Base-by-base conservation (phyloP, 2,329 filamentous ascomycete species). In the Xylariaceae sp. region DNA sequence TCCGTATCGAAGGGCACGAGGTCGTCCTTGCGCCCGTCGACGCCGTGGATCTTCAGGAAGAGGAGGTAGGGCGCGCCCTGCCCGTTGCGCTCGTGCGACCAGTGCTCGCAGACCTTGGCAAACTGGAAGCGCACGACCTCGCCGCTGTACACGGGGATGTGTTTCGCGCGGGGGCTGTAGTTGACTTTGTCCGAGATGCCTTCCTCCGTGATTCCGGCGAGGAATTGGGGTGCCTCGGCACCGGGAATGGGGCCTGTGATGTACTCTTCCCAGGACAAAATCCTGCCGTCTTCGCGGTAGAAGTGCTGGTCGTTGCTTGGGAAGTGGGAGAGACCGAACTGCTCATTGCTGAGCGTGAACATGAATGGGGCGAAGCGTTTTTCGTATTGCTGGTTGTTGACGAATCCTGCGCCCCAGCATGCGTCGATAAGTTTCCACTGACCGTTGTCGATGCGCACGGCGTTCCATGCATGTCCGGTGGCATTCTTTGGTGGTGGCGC, bases 351-450 rank as follows among this genome's bases (percentile, higher is more conserved):
- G 60, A 76, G 73, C 2, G 76, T 82, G 66, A 88, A 88, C 64
- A 82, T 74, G 6, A 79, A 73, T 0, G 91, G 84, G 1, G 78
- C 81, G 72, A 97, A 96, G 2, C 77, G 71, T 66, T 88, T 82
- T 49, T 82, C 82, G 75, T 92, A 97, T 1, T 78, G 73, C 58
- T 81, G 74, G 13, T 69, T 78, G 49, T 79, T 74, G 7, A 96
- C 74, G 62, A 84, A 78, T 1, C 93, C 93, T 0, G 93, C 90
- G 45, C 94, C 94, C 94, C 94, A 99, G 71, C 93, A 97, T 0
- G 88, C 75, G 69, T 99, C 94, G 53, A 97, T 76, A 1, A 97
- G 81, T 74, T 97, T 96, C 93, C 93, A 97, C 64, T 86, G 83
- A 1, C 90, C 90, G 30, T 86, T 83, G 67, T 97, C 93, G 60